These are phyloP conservation scores for Clathrus columnatus DNA, from an alignment of 768 basidiomycete genomes.

Conservation along the genomic window DNA sequence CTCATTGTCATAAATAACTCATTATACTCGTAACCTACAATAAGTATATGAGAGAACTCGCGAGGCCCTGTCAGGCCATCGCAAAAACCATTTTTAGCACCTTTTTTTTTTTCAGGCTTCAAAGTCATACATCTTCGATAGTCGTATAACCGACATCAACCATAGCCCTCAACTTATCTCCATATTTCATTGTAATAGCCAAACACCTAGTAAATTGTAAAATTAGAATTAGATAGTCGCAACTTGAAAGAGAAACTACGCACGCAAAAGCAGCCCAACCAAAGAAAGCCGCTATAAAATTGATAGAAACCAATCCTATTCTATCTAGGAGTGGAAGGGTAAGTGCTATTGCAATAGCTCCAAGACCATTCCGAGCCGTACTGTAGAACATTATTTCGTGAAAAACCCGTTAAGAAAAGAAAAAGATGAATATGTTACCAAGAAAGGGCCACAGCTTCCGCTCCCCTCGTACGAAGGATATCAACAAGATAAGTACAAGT, in stretches of 20 bases:
- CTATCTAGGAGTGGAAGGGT: conserved; percentile 46
- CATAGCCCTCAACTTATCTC: conserved; percentile 46
- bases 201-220: conserved; percentile 33
- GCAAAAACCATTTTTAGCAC: background rate
- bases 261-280: conserved; percentile 47
- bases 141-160: conserved; percentile 41
- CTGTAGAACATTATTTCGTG: conserved; percentile 21
- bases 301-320: conserved; percentile 43
- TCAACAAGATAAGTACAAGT: conserved; percentile 51
- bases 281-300: conserved; percentile 37
- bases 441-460: conserved; percentile 52
- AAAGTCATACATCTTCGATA: too few relatives aligned
- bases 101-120: too few relatives aligned
- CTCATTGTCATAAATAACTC: too few relatives aligned
- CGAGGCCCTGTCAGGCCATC: too few relatives aligned
- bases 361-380: conserved; percentile 36
- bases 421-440: conserved; percentile 25
- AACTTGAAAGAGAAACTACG: conserved; percentile 17
- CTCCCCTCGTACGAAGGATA: conserved; percentile 48
- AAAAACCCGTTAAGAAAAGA: background rate
- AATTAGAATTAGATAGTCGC: background rate
- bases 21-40: too few relatives aligned
- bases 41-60: too few relatives aligned
- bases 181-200: conserved; percentile 45
- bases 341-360: conserved; percentile 33